Percentiles rank a stretch among this genome's conserved stretches.
phyloP scores from a whole-genome alignment of 495 filamentous ascomycete genomes.

The Massariosphaeria phaeospora region DNA sequence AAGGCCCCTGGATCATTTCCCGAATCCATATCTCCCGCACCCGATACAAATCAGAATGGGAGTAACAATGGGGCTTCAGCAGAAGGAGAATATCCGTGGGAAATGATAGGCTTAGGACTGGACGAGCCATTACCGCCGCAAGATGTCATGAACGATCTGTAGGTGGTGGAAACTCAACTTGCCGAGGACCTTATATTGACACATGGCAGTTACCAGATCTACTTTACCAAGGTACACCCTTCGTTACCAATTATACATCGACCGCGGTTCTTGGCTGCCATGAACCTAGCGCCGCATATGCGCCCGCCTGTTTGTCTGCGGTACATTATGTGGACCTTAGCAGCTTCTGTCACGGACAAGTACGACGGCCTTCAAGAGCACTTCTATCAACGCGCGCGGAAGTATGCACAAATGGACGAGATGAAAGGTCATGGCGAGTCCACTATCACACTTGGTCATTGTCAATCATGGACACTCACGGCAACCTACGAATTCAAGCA shows the following conservation, averaged over 20 bases:
- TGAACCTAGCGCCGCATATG: constrained; percentile 78
- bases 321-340: constrained; percentile 90
- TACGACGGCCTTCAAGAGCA: constrained; percentile 69
- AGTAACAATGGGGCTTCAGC: constrained; percentile 21
- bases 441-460: constrained; percentile 73
- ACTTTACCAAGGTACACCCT: constrained; percentile 85
- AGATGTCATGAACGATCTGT: constrained; percentile 89
- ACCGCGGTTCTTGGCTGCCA: constrained; percentile 73
- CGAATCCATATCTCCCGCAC: constrained; percentile 25
- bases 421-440: constrained; percentile 89
- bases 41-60: constrained; percentile 24
- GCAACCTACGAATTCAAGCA: constrained; percentile 87
- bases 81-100: constrained; percentile 54
- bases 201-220: constrained; percentile 64
- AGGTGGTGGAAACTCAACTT: constrained; percentile 36
- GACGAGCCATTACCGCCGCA: constrained; percentile 86
- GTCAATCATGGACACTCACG: constrained; percentile 77
- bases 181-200: constrained; percentile 2
- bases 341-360: constrained; percentile 76
- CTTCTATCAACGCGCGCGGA: constrained; percentile 82
- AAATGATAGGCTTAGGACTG: constrained; percentile 88
- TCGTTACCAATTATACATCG: constrained; percentile 84
- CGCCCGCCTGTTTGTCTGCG: constrained; percentile 83
- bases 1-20: constrained; percentile 11
- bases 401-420: constrained; percentile 84